These are phyloP conservation scores for Capsella bursapastoris DNA, from an alignment of 345 rosid genomes.

Conservation along the genomic window DNA sequence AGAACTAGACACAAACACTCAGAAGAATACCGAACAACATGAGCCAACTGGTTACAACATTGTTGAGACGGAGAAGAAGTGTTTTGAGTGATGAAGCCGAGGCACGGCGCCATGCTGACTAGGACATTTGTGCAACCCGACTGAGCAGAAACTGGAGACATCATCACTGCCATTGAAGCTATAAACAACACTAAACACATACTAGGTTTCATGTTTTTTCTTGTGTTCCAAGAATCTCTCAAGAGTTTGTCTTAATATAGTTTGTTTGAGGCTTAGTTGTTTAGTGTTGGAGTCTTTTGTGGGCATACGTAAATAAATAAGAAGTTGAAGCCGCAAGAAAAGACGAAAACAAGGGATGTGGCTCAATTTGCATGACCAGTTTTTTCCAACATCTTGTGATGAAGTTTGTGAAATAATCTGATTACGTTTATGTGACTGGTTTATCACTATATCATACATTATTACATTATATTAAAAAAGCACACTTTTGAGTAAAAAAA, in stretches of 20 bases:
- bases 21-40: conserved; percentile 66
- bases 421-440: background rate
- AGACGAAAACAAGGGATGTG: conserved; percentile 31
- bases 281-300: conserved; percentile 35
- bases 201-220: conserved; percentile 28
- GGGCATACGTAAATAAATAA: conserved; percentile 22
- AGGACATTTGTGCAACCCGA: conserved; percentile 63
- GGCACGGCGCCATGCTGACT: conserved; percentile 73
- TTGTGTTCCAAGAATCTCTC: conserved; percentile 25
- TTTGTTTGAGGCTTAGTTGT: conserved; percentile 23
- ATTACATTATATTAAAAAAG: too few relatives aligned
- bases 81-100: conserved; percentile 68
- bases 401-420: background rate
- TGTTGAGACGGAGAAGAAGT: conserved; percentile 64
- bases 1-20: conserved; percentile 79
- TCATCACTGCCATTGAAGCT: conserved; percentile 39
- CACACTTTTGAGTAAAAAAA: too few relatives aligned
- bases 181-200: conserved; percentile 42
- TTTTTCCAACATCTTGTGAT: conserved; percentile 26
- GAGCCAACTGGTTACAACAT: conserved; percentile 76
- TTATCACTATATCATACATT: too few relatives aligned
- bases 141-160: conserved; percentile 57
- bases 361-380: conserved; percentile 53
- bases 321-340: conserved; percentile 25
- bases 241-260: conserved; percentile 8